Base-by-base conservation (phyloP, 1,284 basidiomycete genomes). In the Ustilago sp. region DNA sequence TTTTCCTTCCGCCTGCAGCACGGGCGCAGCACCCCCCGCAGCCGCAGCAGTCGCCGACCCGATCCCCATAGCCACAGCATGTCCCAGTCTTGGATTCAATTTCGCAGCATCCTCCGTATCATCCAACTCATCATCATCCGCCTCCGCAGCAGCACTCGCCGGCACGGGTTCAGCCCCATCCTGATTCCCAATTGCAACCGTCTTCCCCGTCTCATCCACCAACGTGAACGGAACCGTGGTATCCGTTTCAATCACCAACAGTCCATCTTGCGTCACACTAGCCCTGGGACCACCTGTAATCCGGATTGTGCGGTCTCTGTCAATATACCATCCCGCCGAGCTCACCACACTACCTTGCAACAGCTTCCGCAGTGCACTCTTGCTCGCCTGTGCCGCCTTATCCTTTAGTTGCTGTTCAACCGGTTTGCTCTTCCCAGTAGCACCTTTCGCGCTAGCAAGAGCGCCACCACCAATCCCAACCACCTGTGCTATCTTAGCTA, bases 311-410 rank as follows among this genome's bases (percentile, higher is more conserved):
- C 81, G 63, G 41, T 83, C 79, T n/a, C 64, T 28, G n/a, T 74
- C 68, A 39, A 83, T 82, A 61, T 70, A 80, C 81, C 81, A 83
- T 31, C 81, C 81, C 11, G 74, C 59, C 15, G 81, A 83, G 62
- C 81, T 81, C 31, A 76, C 13, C 4, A 81, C 80, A 32, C 77
- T 78, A 0, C 77, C 79, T 38, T 81, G 80, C 38, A 82, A 35
- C 5, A 82, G 68, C 32, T 75, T 73, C 43, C 76, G 63, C 11
- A 82, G 59, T 0, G 73, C 71, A 15, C 79, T 71, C 57, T 80
- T 80, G 62, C 65, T 70, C 9, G 70, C 67, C n/a, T 67, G 50
- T 19, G 70, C 67, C 2, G 70, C 75, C 28, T 68, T 69, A 35
- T 69, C 67, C 41, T 64, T 63, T 9, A 75, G 34, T 34, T 75